A percentile compares a stretch with the other conserved stretches of the same genome.
Conservation (phyloP, 495 filamentous ascomycete genomes). For the Aspergillus diversus region DNA sequence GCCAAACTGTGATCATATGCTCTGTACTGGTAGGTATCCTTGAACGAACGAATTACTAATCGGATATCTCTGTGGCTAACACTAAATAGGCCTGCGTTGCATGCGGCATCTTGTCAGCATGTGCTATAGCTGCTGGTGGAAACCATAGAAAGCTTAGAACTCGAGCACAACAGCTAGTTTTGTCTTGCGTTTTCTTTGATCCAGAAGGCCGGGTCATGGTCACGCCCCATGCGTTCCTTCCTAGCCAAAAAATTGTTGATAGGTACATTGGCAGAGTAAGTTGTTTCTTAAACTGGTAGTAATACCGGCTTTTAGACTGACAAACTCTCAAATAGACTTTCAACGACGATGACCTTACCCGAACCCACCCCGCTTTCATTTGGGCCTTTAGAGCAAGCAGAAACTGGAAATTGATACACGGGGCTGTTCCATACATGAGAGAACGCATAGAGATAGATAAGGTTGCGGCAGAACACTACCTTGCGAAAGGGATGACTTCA, state of each 20-base stretch:
- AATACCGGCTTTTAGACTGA: background rate
- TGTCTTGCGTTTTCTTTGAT: constrained; percentile 80
- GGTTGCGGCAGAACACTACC: constrained; percentile 44
- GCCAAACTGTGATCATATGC: constrained; percentile 64
- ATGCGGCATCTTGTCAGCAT: constrained; percentile 59
- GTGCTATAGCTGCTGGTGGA: constrained; percentile 61
- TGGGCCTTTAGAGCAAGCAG: constrained; percentile 84
- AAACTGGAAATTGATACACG: constrained; percentile 70
- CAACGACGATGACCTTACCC: constrained; percentile 72
- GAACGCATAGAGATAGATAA: constrained; percentile 54
- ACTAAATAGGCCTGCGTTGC: constrained; percentile 57
- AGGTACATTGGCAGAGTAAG: constrained; percentile 70
- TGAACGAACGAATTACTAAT: background rate
- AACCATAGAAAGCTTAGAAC: constrained; percentile 57
- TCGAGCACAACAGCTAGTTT: constrained; percentile 75
- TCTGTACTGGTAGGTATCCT: constrained; percentile 60
- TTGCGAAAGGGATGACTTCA: constrained; percentile 36
- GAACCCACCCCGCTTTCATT: constrained; percentile 78
- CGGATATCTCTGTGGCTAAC: background rate
- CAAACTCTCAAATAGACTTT: constrained; percentile 52
- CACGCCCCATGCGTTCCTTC: constrained; percentile 77
- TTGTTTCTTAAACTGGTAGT: background rate
- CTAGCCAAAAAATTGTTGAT: constrained; percentile 77
- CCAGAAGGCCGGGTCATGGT: constrained; percentile 75
- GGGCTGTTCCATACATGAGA: constrained; percentile 71